Conservation (phyloP, 352 stramenopile genomes). For the Pilasporangium apinafurcum region DNA sequence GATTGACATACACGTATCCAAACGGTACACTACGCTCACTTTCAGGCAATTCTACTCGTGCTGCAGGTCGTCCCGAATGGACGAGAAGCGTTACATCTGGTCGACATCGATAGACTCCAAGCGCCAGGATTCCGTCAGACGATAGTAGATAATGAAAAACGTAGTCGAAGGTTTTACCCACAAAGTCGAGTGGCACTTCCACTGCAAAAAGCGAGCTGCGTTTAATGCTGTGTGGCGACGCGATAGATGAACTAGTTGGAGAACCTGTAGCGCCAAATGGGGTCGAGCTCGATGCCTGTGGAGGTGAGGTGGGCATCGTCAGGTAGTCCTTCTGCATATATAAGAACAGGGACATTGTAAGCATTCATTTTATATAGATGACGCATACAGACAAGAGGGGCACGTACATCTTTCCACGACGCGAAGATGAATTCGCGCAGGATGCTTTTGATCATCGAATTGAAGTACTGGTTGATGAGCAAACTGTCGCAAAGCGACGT, state of each 20-base stretch:
- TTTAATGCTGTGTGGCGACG: slow-evolving; percentile 25
- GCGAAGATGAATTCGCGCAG: slow-evolving; percentile 83
- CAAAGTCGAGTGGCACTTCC: slow-evolving; percentile 77
- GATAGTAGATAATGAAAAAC: slow-evolving; percentile 80
- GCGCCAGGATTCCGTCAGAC: slow-evolving; percentile 69
- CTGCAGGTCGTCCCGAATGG: slow-evolving; percentile 6
- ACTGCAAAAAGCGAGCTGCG: slow-evolving; percentile 76
- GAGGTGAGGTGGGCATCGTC: slow-evolving; percentile 11
- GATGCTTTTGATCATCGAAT: slow-evolving; percentile 83
- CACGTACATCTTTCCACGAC: slow-evolving; percentile 54
- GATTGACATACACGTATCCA: slow-evolving; percentile 83
- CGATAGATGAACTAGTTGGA: slow-evolving; percentile 23
- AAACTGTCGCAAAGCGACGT: slow-evolving; percentile 80
- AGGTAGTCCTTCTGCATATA: slow-evolving; percentile 25
- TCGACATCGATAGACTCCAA: slow-evolving; percentile 74
- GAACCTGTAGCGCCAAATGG: slow-evolving; percentile 12
- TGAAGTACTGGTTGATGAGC: slow-evolving; percentile 88
- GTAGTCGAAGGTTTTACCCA: slow-evolving; percentile 75
- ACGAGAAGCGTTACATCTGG: slow-evolving; percentile 28
- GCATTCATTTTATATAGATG: background rate
- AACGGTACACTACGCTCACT: slow-evolving; percentile 67
- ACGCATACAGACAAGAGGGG: background rate
- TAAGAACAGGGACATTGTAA: slow-evolving; percentile 3
- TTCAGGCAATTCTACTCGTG: slow-evolving; percentile 53
- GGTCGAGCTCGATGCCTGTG: slow-evolving; percentile 1